phyloP scores from a whole-genome alignment of 768 basidiomycete genomes.

The Russula sp. region DNA sequence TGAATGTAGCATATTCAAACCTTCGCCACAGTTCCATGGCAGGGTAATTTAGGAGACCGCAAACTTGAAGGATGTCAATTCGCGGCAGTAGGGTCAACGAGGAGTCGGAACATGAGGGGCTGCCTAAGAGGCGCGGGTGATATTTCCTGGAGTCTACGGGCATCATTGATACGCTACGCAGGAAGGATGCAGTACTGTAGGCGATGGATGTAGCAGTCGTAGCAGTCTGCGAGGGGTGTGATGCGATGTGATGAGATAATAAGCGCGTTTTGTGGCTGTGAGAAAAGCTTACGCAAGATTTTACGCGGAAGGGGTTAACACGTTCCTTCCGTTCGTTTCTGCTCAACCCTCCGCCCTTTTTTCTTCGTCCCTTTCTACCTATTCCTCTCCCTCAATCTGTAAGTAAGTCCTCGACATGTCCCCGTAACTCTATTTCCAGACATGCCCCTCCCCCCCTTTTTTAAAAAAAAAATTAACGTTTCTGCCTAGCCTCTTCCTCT shows the following conservation, averaged over 20 bases:
- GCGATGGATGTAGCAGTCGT: too few relatives aligned
- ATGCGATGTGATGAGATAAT: not conserved
- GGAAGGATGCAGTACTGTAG: too few relatives aligned
- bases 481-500: conserved; percentile 12
- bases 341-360: conserved; percentile 27
- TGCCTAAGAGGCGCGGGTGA: not conserved
- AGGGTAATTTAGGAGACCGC: not conserved
- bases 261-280: not conserved
- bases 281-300: conserved; percentile 16
- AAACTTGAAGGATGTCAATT: not conserved
- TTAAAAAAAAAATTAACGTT: not conserved
- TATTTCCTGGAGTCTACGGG: not conserved
- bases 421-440: conserved; percentile 13
- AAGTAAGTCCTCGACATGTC: conserved; percentile 12
- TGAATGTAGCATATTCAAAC: not conserved
- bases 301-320: conserved; percentile 17
- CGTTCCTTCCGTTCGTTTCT: conserved; percentile 12
- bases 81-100: not conserved
- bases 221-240: not conserved
- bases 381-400: conserved; percentile 23
- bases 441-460: not conserved
- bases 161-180: not conserved
- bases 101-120: not conserved
- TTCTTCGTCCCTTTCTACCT: conserved; percentile 38
- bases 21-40: not conserved